A percentile compares a stretch with the other conserved stretches of the same genome.
These are phyloP conservation scores for Rhizopus delemar DNA, from an alignment of 371 early-diverging fungal species.

Conservation along the genomic window DNA sequence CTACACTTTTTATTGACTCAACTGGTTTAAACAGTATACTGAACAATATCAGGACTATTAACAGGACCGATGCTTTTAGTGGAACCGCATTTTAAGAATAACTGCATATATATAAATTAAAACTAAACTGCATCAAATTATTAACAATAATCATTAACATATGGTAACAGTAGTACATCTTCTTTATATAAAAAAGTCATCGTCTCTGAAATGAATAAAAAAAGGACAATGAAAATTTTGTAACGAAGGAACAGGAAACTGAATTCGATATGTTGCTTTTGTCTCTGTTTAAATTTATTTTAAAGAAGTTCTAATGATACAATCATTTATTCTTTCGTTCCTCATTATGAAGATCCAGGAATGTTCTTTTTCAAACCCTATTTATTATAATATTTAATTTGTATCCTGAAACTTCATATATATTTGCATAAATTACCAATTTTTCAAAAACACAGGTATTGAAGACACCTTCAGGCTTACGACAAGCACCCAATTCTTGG, in stretches of 20 bases:
- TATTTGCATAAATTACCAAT: conserved; percentile 63
- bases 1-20: not conserved
- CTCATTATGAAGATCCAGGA: conserved; percentile 69
- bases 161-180: no score
- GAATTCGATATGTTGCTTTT: not conserved
- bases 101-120: no score
- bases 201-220: no score
- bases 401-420: not conserved
- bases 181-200: no score
- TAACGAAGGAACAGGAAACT: no score
- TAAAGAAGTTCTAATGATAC: conserved; percentile 56
- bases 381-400: not conserved
- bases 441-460: conserved; percentile 91
- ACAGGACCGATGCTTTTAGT: not conserved
- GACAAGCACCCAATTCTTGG: conserved; percentile 82
- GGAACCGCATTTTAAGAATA: not conserved
- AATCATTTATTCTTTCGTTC: conserved; percentile 75
- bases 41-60: not conserved
- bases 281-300: conserved; percentile 31
- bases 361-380: conserved; percentile 81
- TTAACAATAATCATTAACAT: no score
- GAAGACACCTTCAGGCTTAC: conserved; percentile 77
- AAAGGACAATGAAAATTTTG: no score
- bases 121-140: no score
- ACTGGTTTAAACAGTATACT: not conserved